Evolutionary conservation across 73 alveolate species (phyloP).

Genomic region (Paramecium caudatum): DNA sequence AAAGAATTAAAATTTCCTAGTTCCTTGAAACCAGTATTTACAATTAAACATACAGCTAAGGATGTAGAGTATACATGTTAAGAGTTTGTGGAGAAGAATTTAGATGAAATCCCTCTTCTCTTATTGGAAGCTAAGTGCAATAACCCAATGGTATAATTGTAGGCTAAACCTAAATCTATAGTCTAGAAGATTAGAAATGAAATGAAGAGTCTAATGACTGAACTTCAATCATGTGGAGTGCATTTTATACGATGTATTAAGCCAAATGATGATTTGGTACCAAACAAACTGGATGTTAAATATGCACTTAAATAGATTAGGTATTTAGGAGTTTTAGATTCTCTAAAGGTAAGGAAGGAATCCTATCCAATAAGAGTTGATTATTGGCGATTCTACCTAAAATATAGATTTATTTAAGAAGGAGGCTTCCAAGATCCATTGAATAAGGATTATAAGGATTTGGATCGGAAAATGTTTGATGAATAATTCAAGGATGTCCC

Average conservation of each 20-base stretch:
- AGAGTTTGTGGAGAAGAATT: conserved; percentile 92
- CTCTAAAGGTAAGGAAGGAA: conserved; percentile 93
- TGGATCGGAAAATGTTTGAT: conserved; percentile 34
- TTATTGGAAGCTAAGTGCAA: conserved; percentile 17
- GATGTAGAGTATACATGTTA: conserved; percentile 90
- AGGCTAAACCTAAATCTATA: conserved; percentile 78
- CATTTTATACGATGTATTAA: conserved; percentile 96
- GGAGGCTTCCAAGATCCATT: background rate
- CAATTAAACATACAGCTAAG: conserved; percentile 91
- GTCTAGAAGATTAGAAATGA: conserved; percentile 91
- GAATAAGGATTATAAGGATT: conserved; percentile 43
- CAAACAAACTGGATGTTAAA: conserved; percentile 79
- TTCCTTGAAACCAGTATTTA: conserved; percentile 66
- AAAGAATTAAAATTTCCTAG: conserved; percentile 67
- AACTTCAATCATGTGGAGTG: conserved; percentile 90
- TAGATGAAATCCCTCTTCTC: conserved; percentile 86
- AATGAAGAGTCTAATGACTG: conserved; percentile 92
- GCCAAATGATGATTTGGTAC: conserved; percentile 92
- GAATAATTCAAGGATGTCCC: background rate
- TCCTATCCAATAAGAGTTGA: conserved; percentile 94
- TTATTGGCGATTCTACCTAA: conserved; percentile 88
- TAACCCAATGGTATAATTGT: conserved; percentile 16
- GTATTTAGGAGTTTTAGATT: conserved; percentile 97
- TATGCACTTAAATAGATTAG: conserved; percentile 91
- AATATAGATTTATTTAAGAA: conserved; percentile 81